A percentile compares a stretch with the other conserved stretches of the same genome.
Conservation (phyloP, 768 basidiomycete genomes). For the Serpula lacrymans region DNA sequence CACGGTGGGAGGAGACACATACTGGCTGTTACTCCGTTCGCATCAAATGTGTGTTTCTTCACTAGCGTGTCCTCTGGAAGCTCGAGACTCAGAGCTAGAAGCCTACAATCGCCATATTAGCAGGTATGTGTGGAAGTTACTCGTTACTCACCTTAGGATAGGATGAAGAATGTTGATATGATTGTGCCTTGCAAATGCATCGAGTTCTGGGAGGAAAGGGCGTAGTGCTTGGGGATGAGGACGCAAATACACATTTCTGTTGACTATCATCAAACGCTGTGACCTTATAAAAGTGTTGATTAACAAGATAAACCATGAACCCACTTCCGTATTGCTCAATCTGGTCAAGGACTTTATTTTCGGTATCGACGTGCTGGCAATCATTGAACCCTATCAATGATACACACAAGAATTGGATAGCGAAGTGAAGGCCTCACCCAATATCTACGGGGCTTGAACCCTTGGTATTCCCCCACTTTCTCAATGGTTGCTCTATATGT, state of each 20-base stretch:
- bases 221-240: conserved; percentile 35
- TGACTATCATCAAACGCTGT: conserved; percentile 19
- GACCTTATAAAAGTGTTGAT: not conserved
- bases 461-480: conserved; percentile 40
- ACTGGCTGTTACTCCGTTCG: conserved; percentile 36
- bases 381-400: conserved; percentile 1
- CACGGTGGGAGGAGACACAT: not conserved
- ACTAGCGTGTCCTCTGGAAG: conserved; percentile 44
- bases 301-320: conserved; percentile 5
- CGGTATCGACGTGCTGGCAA: conserved; percentile 31
- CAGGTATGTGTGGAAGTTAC: not conserved
- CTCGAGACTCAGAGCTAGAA: conserved; percentile 42
- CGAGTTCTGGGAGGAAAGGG: conserved; percentile 34
- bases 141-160: conserved; percentile 29
- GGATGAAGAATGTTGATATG: conserved; percentile 35
- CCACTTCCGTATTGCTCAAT: conserved; percentile 42
- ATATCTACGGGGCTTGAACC: conserved; percentile 45
- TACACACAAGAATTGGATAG: not conserved
- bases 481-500: conserved; percentile 35
- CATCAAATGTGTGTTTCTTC: conserved; percentile 35
- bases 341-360: conserved; percentile 38
- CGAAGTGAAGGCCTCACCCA: conserved; percentile 45
- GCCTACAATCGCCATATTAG: conserved; percentile 15
- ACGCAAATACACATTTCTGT: conserved; percentile 29
- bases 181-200: conserved; percentile 33